Conservation (phyloP, 371 early-diverging fungal species). For the Dinochytrium kinnereticum region DNA sequence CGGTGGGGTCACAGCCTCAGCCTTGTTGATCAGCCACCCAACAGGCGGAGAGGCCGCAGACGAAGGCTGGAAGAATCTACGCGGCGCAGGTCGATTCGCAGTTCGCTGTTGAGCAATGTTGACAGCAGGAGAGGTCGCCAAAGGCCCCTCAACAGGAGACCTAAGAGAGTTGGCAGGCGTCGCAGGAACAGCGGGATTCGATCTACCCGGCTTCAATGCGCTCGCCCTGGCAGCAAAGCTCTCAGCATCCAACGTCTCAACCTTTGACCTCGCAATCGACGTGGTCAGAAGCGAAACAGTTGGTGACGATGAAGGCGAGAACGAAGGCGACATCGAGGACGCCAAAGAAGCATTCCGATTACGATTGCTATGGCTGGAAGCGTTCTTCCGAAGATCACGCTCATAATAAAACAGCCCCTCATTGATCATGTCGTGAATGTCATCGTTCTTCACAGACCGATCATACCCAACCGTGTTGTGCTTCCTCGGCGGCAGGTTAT, state of each 20-base stretch:
- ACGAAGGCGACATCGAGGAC: not conserved
- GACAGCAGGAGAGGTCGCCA: not conserved
- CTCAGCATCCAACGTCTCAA: slow-evolving; percentile 67
- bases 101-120: slow-evolving; percentile 2
- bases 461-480: slow-evolving; percentile 60
- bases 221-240: slow-evolving; percentile 60
- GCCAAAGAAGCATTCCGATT: slow-evolving; percentile 52
- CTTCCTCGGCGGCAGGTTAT: slow-evolving; percentile 50
- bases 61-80: slow-evolving; percentile 39
- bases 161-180: not conserved
- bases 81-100: not conserved
- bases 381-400: slow-evolving; percentile 25
- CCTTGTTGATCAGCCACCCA: slow-evolving; percentile 78
- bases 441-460: slow-evolving; percentile 66
- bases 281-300: not conserved
- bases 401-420: slow-evolving; percentile 94
- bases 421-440: slow-evolving; percentile 91
- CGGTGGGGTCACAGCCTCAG: slow-evolving; percentile 30
- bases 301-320: slow-evolving; percentile 1
- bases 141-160: not conserved
- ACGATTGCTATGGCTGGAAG: slow-evolving; percentile 29
- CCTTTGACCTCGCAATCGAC: slow-evolving; percentile 8
- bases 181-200: slow-evolving; percentile 9
- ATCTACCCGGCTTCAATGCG: not conserved
- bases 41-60: slow-evolving; percentile 67